These are phyloP conservation scores for Ensete ventricosum DNA, from an alignment of 176 grass and related monocot species.

Conservation along the genomic window DNA sequence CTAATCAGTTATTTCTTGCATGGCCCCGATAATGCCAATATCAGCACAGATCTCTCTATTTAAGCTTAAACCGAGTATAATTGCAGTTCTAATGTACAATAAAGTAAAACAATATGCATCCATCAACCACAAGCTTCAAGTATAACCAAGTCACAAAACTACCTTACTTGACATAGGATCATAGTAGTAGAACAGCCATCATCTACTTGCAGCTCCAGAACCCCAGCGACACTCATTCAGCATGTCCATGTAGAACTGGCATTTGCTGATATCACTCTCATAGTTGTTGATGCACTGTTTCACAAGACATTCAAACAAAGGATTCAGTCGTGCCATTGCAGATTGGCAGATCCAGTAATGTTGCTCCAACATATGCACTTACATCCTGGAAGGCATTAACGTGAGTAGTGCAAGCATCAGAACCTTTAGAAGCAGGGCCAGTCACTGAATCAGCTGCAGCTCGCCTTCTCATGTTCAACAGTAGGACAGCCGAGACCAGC, in stretches of 20 bases:
- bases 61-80: too few species aligned
- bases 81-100: too few species aligned
- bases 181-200: too few species aligned
- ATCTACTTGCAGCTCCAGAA: not conserved
- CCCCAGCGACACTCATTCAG: constrained; percentile 9
- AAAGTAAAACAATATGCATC: too few species aligned
- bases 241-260: constrained; percentile 24
- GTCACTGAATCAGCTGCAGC: not conserved
- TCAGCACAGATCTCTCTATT: not conserved
- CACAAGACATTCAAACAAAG: not conserved
- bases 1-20: constrained; percentile 2
- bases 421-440: not conserved
- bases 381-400: constrained; percentile 3
- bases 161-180: too few species aligned
- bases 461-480: not conserved
- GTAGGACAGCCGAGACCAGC: not conserved
- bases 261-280: constrained; percentile 14
- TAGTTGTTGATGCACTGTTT: constrained; percentile 18
- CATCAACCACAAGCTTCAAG: too few species aligned
- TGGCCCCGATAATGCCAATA: not conserved
- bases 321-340: too few species aligned
- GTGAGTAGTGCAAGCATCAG: not conserved
- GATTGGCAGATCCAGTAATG: too few species aligned
- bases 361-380: not conserved
- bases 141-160: too few species aligned